Percentiles rank a stretch among this genome's conserved stretches.
Conservation (phyloP, 371 early-diverging fungal genomes). For the Apophysomyces ossiformis region DNA sequence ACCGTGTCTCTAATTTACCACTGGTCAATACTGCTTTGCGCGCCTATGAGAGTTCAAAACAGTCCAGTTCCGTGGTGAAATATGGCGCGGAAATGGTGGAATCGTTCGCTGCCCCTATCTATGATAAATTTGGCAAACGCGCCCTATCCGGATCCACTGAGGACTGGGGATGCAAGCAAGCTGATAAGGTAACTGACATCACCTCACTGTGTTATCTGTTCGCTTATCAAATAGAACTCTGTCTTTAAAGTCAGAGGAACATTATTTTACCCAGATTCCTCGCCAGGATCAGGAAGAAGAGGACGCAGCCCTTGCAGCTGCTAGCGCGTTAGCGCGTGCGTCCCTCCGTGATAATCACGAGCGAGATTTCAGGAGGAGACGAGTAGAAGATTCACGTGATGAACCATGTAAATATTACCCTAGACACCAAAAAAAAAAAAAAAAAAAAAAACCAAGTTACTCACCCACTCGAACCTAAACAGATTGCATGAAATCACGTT, state of each 20-base stretch:
- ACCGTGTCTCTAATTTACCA: conserved; percentile 76
- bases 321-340: conserved; percentile 45
- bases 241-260: conserved; percentile 29
- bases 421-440: background rate
- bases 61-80: conserved; percentile 64
- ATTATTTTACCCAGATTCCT: conserved; percentile 28
- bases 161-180: conserved; percentile 19
- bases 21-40: conserved; percentile 78
- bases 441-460: background rate
- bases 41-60: conserved; percentile 78
- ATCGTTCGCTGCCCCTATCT: conserved; percentile 58
- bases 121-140: conserved; percentile 44
- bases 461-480: background rate
- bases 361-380: conserved; percentile 31
- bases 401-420: conserved; percentile 21
- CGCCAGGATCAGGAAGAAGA: conserved; percentile 36
- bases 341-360: conserved; percentile 36
- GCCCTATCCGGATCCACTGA: conserved; percentile 16
- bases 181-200: conserved; percentile 20
- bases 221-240: background rate
- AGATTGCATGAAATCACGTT: conserved; percentile 25
- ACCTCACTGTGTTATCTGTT: background rate
- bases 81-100: conserved; percentile 82
- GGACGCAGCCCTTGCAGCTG: conserved; percentile 42
- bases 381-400: conserved; percentile 41